Percentiles rank a stretch among this genome's conserved stretches.
phyloP scores from a whole-genome alignment of 148 eudicot genomes.

The Amaranthus palmeri region DNA sequence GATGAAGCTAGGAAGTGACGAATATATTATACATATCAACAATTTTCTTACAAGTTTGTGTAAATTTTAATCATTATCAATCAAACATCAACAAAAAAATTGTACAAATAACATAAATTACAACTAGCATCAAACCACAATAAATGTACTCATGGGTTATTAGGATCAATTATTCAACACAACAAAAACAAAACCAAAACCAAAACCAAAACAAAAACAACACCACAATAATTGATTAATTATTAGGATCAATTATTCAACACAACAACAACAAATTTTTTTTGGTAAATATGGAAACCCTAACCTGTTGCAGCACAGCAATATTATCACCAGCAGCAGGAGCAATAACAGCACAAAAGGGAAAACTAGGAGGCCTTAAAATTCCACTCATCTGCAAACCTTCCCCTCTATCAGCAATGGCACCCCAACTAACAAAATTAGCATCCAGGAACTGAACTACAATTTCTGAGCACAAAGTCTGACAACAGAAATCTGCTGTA shows the following conservation, averaged over 20 bases:
- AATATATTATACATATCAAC: background rate
- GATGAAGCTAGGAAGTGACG: background rate
- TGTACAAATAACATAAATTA: background rate
- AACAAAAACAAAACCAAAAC: too few species aligned
- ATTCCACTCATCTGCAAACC: constrained; percentile 55
- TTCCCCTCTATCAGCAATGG: constrained; percentile 51
- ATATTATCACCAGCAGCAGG: constrained; percentile 63
- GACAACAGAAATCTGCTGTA: constrained; percentile 54
- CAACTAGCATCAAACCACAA: background rate
- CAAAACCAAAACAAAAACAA: too few species aligned
- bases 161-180: background rate
- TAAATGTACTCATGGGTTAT: background rate
- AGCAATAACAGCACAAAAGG: constrained; percentile 83
- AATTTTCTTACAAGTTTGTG: background rate
- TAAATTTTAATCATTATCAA: background rate
- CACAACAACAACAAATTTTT: too few species aligned
- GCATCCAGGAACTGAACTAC: constrained; percentile 79
- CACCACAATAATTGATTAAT: too few species aligned
- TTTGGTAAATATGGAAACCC: background rate
- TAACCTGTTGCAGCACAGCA: constrained; percentile 75
- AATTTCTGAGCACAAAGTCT: constrained; percentile 66
- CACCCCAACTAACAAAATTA: constrained; percentile 88
- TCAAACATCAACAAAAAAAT: background rate
- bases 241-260: background rate
- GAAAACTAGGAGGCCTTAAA: constrained; percentile 56